Conservation (phyloP, 768 basidiomycete genomes). For the Lactarius tabidus region DNA sequence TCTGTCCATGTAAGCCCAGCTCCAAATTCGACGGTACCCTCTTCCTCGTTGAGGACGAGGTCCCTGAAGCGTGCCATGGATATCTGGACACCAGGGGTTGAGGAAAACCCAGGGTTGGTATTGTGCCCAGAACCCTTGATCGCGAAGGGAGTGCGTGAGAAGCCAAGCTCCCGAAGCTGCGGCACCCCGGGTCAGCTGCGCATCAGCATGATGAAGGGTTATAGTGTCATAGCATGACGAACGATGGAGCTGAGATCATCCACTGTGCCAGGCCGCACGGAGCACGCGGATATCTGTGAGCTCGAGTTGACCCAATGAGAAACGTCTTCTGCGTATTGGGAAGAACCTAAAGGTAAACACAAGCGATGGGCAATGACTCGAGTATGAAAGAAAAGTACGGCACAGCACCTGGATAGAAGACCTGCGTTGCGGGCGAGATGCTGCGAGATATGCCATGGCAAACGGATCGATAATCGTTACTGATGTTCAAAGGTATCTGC, state of each 20-base stretch:
- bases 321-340: background rate
- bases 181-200: background rate
- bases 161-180: background rate
- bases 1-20: background rate
- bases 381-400: background rate
- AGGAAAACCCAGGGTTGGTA: slow-evolving; percentile 1
- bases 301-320: slow-evolving; percentile 7
- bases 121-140: background rate
- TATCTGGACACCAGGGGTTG: background rate
- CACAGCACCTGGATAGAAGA: slow-evolving; percentile 2
- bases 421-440: background rate
- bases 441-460: background rate
- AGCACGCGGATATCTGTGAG: slow-evolving; percentile 2
- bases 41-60: background rate
- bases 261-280: slow-evolving; percentile 1
- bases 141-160: background rate
- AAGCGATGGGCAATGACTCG: background rate
- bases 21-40: background rate
- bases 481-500: background rate
- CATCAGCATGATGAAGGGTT: background rate
- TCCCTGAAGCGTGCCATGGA: background rate
- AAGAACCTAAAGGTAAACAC: background rate
- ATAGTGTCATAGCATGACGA: background rate
- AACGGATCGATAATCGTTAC: background rate
- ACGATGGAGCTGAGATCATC: background rate